A percentile compares a stretch with the other conserved stretches of the same genome.
These are phyloP conservation scores for Penicillium freii DNA, from an alignment of 2,329 filamentous ascomycete genomes.

Conservation along the genomic window DNA sequence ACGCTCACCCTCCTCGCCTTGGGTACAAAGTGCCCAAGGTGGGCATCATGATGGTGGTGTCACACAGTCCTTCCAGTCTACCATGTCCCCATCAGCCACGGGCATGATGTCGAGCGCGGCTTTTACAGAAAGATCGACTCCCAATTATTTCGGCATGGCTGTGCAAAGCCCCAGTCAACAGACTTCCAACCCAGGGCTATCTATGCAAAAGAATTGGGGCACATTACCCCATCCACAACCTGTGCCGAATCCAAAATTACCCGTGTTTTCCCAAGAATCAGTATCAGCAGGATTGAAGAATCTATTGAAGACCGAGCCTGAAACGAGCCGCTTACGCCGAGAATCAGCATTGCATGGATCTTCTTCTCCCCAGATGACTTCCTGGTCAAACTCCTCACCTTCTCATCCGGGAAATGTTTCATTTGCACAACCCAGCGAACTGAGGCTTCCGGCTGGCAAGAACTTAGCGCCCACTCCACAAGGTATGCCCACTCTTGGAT, in stretches of 20 bases:
- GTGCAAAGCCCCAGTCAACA: conserved; percentile 61
- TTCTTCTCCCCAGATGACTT: conserved; percentile 12
- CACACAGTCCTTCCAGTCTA: conserved; percentile 18
- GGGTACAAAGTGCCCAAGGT: conserved; percentile 29
- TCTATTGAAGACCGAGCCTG: conserved; percentile 54
- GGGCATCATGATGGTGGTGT: conserved; percentile 17
- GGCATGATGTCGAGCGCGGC: conserved; percentile 17
- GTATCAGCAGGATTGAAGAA: conserved; percentile 78
- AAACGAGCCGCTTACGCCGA: conserved; percentile 18
- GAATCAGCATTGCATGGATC: conserved; percentile 21
- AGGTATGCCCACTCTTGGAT: conserved; percentile 2
- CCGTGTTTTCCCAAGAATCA: conserved; percentile 57
- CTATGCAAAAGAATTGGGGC: conserved; percentile 72
- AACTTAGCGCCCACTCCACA: conserved; percentile 1
- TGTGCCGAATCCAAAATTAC: conserved; percentile 49
- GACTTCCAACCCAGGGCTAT: conserved; percentile 58
- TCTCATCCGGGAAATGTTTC: neutral
- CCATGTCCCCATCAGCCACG: conserved; percentile 22
- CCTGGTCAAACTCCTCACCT: conserved; percentile 5
- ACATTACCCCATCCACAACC: conserved; percentile 66
- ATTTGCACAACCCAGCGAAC: neutral
- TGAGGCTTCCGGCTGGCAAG: neutral
- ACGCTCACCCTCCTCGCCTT: conserved; percentile 34
- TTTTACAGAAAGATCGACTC: conserved; percentile 52
- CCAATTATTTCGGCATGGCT: conserved; percentile 82